phyloP scores from a whole-genome alignment of 2,329 filamentous ascomycete genomes.

The Colletotrichum nymphaeae region DNA sequence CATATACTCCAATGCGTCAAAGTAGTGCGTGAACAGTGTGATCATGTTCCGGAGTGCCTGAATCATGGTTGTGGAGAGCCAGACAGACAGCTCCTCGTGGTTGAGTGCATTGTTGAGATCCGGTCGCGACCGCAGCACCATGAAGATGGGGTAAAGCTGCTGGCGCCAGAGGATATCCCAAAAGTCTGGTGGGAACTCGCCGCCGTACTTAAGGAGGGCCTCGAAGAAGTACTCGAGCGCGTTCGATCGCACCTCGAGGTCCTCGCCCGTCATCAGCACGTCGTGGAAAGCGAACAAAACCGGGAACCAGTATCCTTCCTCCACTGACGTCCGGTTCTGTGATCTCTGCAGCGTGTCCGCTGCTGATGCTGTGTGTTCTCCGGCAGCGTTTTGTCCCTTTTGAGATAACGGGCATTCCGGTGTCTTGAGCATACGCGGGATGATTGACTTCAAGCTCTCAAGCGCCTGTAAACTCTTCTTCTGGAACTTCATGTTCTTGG shows the following conservation, averaged over 20 bases:
- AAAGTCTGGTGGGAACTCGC: slow-evolving; percentile 91
- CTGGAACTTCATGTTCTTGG: slow-evolving; percentile 98
- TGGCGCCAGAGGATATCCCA: slow-evolving; percentile 99
- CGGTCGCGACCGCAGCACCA: slow-evolving; percentile 94
- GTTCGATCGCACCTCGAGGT: slow-evolving; percentile 91
- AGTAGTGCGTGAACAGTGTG: slow-evolving; percentile 98
- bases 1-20: slow-evolving; percentile 96
- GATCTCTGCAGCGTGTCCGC: slow-evolving; percentile 62
- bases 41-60: slow-evolving; percentile 99
- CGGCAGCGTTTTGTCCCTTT: slow-evolving; percentile 53
- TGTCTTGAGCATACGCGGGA: slow-evolving; percentile 94
- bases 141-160: slow-evolving; percentile 97
- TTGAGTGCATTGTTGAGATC: slow-evolving; percentile 96
- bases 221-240: slow-evolving; percentile 98
- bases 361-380: slow-evolving; percentile 52
- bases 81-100: slow-evolving; percentile 97
- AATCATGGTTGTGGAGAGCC: slow-evolving; percentile 99
- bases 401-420: slow-evolving; percentile 93
- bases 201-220: slow-evolving; percentile 88
- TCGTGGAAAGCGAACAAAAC: slow-evolving; percentile 99
- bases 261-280: slow-evolving; percentile 98
- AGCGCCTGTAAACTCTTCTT: slow-evolving; percentile 98
- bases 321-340: slow-evolving; percentile 84
- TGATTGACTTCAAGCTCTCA: slow-evolving; percentile 91
- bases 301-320: slow-evolving; percentile 99